A percentile compares a stretch with the other conserved stretches of the same genome.
These are phyloP conservation scores for Sarocladium kiliense DNA, from an alignment of 2,329 filamentous ascomycete species.

Conservation along the genomic window DNA sequence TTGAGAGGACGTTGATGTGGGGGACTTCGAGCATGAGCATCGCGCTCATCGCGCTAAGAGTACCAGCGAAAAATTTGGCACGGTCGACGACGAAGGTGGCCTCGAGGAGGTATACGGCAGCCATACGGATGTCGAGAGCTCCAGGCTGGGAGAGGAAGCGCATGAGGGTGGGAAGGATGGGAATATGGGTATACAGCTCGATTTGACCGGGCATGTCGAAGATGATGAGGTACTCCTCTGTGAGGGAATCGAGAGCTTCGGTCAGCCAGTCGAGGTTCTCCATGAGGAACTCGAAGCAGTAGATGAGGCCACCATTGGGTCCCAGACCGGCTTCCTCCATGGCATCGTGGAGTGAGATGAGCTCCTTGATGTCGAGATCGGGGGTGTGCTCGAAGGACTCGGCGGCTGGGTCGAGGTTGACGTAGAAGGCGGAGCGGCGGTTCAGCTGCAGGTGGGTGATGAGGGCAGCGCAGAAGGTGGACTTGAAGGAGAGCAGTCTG, in stretches of 20 bases:
- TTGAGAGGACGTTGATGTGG: conserved; percentile 92
- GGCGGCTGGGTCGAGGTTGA: conserved; percentile 96
- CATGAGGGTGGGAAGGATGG: conserved; percentile 79
- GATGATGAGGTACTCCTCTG: conserved; percentile 94
- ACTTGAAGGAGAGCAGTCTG: conserved; percentile 38
- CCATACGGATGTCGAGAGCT: conserved; percentile 82
- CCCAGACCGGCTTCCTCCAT: conserved; percentile 93
- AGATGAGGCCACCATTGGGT: conserved; percentile 88
- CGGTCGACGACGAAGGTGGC: conserved; percentile 93
- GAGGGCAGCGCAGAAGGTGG: conserved; percentile 89
- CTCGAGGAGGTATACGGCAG: conserved; percentile 90
- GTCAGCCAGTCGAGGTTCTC: conserved; percentile 92
- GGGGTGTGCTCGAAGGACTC: conserved; percentile 88
- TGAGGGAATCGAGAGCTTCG: conserved; percentile 76
- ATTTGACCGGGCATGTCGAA: conserved; percentile 99
- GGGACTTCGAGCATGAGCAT: conserved; percentile 99
- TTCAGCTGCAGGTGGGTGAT: conserved; percentile 90
- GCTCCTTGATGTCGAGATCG: conserved; percentile 90
- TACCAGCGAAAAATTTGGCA: conserved; percentile 96
- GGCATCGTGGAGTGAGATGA: conserved; percentile 89
- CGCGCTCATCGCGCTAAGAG: conserved; percentile 92
- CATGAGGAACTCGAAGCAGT: conserved; percentile 94
- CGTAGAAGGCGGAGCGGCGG: conserved; percentile 91
- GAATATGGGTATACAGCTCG: conserved; percentile 95
- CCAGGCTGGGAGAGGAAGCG: conserved; percentile 75